These are phyloP conservation scores for Juglanconis juglandina DNA, from an alignment of 2,329 filamentous ascomycete species.

Conservation along the genomic window DNA sequence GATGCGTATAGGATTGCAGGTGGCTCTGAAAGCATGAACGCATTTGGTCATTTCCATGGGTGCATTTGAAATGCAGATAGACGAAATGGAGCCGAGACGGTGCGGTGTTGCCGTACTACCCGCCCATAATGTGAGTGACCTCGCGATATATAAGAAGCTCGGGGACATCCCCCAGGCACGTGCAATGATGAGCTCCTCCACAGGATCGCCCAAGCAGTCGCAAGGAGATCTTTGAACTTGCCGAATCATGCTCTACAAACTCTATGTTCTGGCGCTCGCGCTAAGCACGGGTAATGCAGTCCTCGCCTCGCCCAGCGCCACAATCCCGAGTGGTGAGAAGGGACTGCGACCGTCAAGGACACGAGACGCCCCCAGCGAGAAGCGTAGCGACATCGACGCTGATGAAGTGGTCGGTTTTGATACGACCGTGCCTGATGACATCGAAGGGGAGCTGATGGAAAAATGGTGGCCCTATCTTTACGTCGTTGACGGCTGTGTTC, in stretches of 20 bases:
- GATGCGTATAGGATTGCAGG: too few relatives aligned
- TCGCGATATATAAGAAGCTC: too few relatives aligned
- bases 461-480: constrained; percentile 55
- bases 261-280: constrained; percentile 1
- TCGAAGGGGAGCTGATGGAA: constrained; percentile 45
- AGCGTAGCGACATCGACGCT: constrained; percentile 26
- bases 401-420: constrained; percentile 48
- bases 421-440: constrained; percentile 46
- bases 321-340: neutral
- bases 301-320: neutral
- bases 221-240: neutral
- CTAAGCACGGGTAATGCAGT: neutral
- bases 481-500: constrained; percentile 58
- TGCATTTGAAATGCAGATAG: too few relatives aligned
- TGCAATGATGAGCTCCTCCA: too few relatives aligned
- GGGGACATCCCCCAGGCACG: too few relatives aligned
- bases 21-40: too few relatives aligned
- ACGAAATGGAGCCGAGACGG: too few relatives aligned
- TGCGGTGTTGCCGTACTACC: too few relatives aligned
- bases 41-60: too few relatives aligned
- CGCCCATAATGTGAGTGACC: too few relatives aligned
- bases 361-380: constrained; percentile 10
- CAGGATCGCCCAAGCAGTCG: neutral
- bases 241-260: neutral
- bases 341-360: constrained; percentile 1